Base-by-base conservation (phyloP, 345 rosid species). In the Citrus australasica region DNA sequence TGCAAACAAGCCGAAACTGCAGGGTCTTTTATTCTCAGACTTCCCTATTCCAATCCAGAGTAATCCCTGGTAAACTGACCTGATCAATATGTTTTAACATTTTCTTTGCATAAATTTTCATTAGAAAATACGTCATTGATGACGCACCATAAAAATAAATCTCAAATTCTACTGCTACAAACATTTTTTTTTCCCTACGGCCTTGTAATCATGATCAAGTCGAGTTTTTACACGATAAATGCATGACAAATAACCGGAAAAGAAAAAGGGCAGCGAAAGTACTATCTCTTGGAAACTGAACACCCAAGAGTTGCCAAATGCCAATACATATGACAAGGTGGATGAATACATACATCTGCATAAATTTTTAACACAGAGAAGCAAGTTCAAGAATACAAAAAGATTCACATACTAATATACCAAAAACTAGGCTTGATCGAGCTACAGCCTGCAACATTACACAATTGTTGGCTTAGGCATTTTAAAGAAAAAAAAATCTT, bases 301-400 rank as follows among this genome's bases (percentile, higher is more conserved):
- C 30, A 77, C 65, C 17, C 38, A 53, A 42, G 48, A 42, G 51
- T 46, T 46, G 17, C 79, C 11, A 24, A 33, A 13, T 46, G 17
- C 79, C 11, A 24, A 33, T 6, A 33, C 5, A 42, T 6, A 70
- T 55, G 61, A 66, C 74, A 68, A 46, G 33, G 28, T 67, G 10
- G 46, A 69, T 35, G 37, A 67, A 27, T 71, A 28, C 68, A 62
- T 76, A 76, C 75, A 85, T 60, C 7, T 67, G 38, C 59, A 63
- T 32, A 61, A 25, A 76, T 64, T 42, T 32, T 14, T 16, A 76
- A 55, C 17, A 59, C 35, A 73, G 19, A 33, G 51, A n/a, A 58
- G 79, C 63, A 32, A 55, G 28, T 75, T 69, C 46, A 33, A 66
- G 25, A 35, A 21, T 81, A 76, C 73, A 76, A 61, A 51, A 74